phyloP scores from a whole-genome alignment of 441 rosid species.

The Viola pubescens region DNA sequence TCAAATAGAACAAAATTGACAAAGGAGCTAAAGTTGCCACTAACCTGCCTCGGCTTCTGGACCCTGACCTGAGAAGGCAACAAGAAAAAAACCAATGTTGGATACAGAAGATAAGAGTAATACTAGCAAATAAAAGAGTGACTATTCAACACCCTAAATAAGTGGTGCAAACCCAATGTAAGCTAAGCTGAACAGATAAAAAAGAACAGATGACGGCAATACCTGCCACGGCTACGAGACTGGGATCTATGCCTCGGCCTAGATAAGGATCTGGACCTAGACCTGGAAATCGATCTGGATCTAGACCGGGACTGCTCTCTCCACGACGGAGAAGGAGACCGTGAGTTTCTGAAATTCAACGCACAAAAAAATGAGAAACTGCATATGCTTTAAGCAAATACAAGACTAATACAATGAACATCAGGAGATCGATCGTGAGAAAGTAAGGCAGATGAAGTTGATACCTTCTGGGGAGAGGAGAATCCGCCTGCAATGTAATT shows the following conservation, averaged over 20 bases:
- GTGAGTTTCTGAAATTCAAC: constrained; percentile 40
- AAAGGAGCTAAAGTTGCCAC: constrained; percentile 15
- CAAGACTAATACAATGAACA: not conserved
- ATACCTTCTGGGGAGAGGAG: too few relatives aligned
- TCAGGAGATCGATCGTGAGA: not conserved
- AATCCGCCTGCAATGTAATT: too few relatives aligned
- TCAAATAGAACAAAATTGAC: not conserved
- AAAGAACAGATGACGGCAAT: constrained; percentile 5
- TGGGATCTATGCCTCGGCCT: constrained; percentile 20
- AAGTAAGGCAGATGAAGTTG: too few relatives aligned
- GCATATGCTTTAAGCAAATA: not conserved
- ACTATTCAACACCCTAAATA: not conserved
- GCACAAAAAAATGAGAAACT: not conserved
- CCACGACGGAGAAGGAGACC: constrained; percentile 61
- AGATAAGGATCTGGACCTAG: constrained; percentile 25
- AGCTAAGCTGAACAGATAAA: not conserved
- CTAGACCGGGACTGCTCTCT: constrained; percentile 48
- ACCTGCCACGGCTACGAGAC: constrained; percentile 82
- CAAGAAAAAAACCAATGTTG: constrained; percentile 12
- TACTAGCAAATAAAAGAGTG: not conserved
- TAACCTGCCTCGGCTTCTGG: constrained; percentile 84
- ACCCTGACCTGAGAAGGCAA: constrained; percentile 49
- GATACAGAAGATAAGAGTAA: not conserved
- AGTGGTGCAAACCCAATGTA: too few relatives aligned
- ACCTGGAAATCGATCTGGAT: constrained; percentile 41